Conservation (phyloP, 306 rosid species). For the Begonia peltatifolia region DNA sequence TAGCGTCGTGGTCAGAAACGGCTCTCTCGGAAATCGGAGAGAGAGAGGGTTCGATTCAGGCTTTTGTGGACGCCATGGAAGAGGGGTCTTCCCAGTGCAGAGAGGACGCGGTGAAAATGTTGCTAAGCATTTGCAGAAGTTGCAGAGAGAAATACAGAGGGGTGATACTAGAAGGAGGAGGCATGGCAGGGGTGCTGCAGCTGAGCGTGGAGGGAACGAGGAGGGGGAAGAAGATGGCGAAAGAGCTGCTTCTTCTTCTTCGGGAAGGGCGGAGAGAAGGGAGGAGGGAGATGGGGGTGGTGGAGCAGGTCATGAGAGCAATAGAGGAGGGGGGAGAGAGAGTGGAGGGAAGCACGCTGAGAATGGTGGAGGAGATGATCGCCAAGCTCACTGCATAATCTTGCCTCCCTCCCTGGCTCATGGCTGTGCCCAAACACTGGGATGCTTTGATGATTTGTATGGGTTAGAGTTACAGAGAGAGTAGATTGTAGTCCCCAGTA, state of each 20-base stretch:
- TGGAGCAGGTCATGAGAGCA: constrained; percentile 54
- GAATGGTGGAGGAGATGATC: constrained; percentile 66
- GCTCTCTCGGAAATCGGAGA: constrained; percentile 38
- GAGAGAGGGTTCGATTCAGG: constrained; percentile 22
- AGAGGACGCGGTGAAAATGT: constrained; percentile 58
- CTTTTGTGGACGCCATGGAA: constrained; percentile 55
- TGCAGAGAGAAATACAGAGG: constrained; percentile 66
- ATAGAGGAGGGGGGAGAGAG: constrained; percentile 53
- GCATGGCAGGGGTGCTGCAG: constrained; percentile 77
- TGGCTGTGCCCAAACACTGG: too few species aligned
- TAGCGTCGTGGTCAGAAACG: constrained; percentile 35
- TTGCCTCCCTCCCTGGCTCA: too few species aligned
- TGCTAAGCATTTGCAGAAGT: constrained; percentile 46
- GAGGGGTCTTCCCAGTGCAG: constrained; percentile 44
- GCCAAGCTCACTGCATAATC: constrained; percentile 42
- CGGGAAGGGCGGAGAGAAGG: constrained; percentile 34
- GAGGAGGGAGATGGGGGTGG: constrained; percentile 24
- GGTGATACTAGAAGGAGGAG: constrained; percentile 58
- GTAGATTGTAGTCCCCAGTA: too few species aligned
- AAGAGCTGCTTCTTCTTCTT: constrained; percentile 44
- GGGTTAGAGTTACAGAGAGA: too few species aligned
- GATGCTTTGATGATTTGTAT: too few species aligned
- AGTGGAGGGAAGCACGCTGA: constrained; percentile 31
- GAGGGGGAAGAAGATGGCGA: constrained; percentile 35
- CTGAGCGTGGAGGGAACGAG: constrained; percentile 61